Percentiles rank a stretch among this genome's conserved stretches.
These are phyloP conservation scores for Cornus kousa DNA, from an alignment of 148 eudicot genomes.

Conservation along the genomic window DNA sequence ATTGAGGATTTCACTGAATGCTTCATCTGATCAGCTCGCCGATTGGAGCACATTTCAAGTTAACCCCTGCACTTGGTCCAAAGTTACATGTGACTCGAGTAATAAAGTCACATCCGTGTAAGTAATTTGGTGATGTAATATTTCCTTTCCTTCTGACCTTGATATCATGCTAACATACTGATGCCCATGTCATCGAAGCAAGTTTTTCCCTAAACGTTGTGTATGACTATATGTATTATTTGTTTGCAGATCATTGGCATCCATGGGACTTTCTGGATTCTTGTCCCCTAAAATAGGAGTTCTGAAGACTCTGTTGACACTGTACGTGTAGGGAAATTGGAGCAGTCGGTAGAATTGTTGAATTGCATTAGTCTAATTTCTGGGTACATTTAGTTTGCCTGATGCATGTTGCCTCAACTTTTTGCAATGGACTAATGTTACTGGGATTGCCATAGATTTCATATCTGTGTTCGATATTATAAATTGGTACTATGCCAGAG, in stretches of 20 bases:
- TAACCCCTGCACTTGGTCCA: slow-evolving; percentile 92
- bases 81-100: slow-evolving; percentile 59
- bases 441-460: background rate
- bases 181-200: background rate
- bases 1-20: slow-evolving; percentile 62
- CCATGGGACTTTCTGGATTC: slow-evolving; percentile 72
- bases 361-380: background rate
- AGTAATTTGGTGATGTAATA: slow-evolving; percentile 23
- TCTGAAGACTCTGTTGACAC: slow-evolving; percentile 51
- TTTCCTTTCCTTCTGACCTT: background rate
- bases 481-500: background rate
- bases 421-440: background rate
- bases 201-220: slow-evolving; percentile 1
- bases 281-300: slow-evolving; percentile 61
- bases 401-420: background rate
- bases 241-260: slow-evolving; percentile 65
- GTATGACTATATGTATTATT: slow-evolving; percentile 14
- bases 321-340: slow-evolving; percentile 50
- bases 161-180: background rate
- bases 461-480: background rate
- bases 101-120: slow-evolving; percentile 64
- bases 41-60: slow-evolving; percentile 82
- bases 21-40: slow-evolving; percentile 57
- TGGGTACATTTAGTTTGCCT: background rate
- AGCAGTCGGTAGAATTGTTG: background rate